Evolutionary conservation across 495 filamentous ascomycete species (phyloP).

Genomic region (Chaetomidium leptoderma): DNA sequence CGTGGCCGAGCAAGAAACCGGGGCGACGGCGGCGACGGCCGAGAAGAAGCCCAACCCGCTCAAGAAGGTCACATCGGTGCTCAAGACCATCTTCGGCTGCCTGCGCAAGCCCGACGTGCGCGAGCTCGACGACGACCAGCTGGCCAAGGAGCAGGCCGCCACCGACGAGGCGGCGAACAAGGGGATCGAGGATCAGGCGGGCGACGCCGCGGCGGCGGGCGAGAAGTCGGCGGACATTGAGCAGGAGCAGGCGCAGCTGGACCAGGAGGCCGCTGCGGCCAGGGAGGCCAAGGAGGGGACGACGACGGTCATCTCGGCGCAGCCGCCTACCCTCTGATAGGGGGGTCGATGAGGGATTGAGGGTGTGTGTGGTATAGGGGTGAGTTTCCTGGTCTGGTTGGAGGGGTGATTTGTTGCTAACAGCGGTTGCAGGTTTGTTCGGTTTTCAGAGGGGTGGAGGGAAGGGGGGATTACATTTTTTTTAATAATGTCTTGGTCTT

Average conservation of each 20-base stretch:
- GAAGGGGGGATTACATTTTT: slow-evolving; percentile 5
- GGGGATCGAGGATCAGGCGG: neutral
- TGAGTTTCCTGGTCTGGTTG: neutral
- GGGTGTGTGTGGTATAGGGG: neutral
- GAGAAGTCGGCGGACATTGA: neutral
- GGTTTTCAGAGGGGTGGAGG: neutral
- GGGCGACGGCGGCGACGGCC: neutral
- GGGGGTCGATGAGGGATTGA: too few relatives aligned
- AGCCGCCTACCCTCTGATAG: too few relatives aligned
- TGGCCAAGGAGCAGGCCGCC: neutral
- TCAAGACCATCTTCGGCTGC: slow-evolving; percentile 19
- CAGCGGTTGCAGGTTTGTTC: neutral
- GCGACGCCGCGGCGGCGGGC: neutral
- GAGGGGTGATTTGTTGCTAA: neutral
- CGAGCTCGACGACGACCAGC: slow-evolving; percentile 1
- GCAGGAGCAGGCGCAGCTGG: neutral
- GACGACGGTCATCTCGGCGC: too few relatives aligned
- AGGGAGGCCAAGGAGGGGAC: neutral
- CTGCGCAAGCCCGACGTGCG: slow-evolving; percentile 12
- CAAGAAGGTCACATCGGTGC: slow-evolving; percentile 6
- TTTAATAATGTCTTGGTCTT: slow-evolving; percentile 4
- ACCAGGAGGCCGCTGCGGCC: neutral
- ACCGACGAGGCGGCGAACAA: neutral
- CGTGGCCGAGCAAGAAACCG: neutral
- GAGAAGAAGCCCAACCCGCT: slow-evolving; percentile 17